phyloP scores from a whole-genome alignment of 768 basidiomycete genomes.

The Mycena polygramma region DNA sequence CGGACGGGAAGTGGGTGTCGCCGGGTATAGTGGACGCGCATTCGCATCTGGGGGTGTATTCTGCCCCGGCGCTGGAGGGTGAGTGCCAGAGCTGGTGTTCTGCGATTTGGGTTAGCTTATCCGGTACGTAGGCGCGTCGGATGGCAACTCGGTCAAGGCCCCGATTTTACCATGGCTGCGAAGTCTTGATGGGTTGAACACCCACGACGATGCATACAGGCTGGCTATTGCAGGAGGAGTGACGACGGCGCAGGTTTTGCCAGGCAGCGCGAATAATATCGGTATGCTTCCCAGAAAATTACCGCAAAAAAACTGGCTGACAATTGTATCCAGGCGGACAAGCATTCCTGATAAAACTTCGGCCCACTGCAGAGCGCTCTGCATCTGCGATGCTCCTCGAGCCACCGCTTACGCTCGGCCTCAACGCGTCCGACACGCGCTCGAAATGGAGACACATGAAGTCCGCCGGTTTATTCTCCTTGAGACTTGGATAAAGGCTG shows the following conservation, averaged over 20 bases:
- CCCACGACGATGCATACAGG: slow-evolving; percentile 72
- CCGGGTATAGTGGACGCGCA: slow-evolving; percentile 65
- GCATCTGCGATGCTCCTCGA: slow-evolving; percentile 78
- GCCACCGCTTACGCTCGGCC: slow-evolving; percentile 69
- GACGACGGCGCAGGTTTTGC: slow-evolving; percentile 79
- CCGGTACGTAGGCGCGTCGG: slow-evolving; percentile 67
- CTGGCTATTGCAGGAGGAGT: slow-evolving; percentile 75
- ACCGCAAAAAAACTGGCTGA: no score
- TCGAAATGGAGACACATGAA: slow-evolving; percentile 83
- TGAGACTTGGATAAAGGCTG: not conserved
- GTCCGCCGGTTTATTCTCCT: slow-evolving; percentile 46
- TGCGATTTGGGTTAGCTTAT: not conserved
- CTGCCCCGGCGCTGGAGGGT: slow-evolving; percentile 44
- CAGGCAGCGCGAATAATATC: slow-evolving; percentile 74
- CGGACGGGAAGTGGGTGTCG: slow-evolving; percentile 70
- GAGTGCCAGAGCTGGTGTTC: slow-evolving; percentile 2
- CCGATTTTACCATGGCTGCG: slow-evolving; percentile 75
- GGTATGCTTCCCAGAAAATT: slow-evolving; percentile 49
- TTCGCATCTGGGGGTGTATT: slow-evolving; percentile 54
- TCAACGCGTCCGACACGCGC: slow-evolving; percentile 46
- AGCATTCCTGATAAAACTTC: slow-evolving; percentile 81
- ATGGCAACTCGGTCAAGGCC: slow-evolving; percentile 68
- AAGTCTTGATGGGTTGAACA: slow-evolving; percentile 81
- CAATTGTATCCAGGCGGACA: slow-evolving; percentile 67
- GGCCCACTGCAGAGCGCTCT: slow-evolving; percentile 74